phyloP scores from a whole-genome alignment of 192 early-diverging fungal species.

The Entomortierella chlamydospora region DNA sequence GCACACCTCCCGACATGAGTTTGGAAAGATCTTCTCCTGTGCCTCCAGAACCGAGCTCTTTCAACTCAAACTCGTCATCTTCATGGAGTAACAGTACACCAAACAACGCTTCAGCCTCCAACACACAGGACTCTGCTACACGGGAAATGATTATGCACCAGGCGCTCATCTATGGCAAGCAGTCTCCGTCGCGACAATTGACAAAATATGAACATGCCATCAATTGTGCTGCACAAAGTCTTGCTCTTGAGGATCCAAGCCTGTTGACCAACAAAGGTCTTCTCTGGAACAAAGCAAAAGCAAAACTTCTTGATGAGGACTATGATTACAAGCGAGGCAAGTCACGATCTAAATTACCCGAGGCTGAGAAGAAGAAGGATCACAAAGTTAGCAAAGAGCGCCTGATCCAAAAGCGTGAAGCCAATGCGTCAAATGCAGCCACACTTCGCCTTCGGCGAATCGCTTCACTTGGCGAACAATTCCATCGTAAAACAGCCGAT shows the following conservation, averaged over 20 bases:
- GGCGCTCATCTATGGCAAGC: slow-evolving; percentile 67
- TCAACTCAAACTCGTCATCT: slow-evolving; percentile 47
- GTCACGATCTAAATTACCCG: slow-evolving; percentile 66
- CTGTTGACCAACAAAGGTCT: slow-evolving; percentile 58
- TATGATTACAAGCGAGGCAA: slow-evolving; percentile 68
- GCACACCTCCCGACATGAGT: slow-evolving; percentile 9
- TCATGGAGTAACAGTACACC: slow-evolving; percentile 30
- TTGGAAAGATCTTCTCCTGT: slow-evolving; percentile 19
- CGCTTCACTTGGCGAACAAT: slow-evolving; percentile 40
- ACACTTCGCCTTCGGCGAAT: slow-evolving; percentile 49
- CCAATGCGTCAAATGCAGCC: slow-evolving; percentile 55
- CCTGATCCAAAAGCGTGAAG: slow-evolving; percentile 54
- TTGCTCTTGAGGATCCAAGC: slow-evolving; percentile 60
- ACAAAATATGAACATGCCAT: slow-evolving; percentile 67
- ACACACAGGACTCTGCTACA: slow-evolving; percentile 35
- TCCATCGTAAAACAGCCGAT: slow-evolving; percentile 46
- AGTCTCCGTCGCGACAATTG: slow-evolving; percentile 54
- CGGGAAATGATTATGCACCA: slow-evolving; percentile 61
- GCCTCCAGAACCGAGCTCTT: slow-evolving; percentile 22
- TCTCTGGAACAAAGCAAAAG: slow-evolving; percentile 63
- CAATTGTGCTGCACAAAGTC: slow-evolving; percentile 59
- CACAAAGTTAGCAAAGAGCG: slow-evolving; percentile 30
- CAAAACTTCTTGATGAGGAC: slow-evolving; percentile 59
- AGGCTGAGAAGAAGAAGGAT: slow-evolving; percentile 47
- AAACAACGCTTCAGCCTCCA: slow-evolving; percentile 2